Percentiles rank a stretch among this genome's conserved stretches.
Conservation (phyloP, 495 filamentous ascomycete species). For the Zalerion maritima region DNA sequence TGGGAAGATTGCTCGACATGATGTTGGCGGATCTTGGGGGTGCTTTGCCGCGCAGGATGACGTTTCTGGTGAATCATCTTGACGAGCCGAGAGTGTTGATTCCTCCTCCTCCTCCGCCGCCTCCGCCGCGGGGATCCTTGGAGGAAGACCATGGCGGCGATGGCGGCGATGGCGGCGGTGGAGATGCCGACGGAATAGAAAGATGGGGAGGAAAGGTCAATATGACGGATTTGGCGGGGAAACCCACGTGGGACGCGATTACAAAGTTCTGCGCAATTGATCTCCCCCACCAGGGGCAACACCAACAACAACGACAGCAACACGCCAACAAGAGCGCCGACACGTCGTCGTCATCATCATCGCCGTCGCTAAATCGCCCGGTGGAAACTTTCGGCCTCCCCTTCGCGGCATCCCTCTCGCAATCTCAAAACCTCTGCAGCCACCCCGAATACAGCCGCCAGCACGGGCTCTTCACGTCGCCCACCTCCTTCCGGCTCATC, state of each 20-base stretch:
- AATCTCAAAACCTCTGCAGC: conserved; percentile 12
- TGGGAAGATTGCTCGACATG: conserved; percentile 8
- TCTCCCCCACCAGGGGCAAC: not conserved
- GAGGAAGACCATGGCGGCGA: no score
- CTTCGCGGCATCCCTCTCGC: conserved; percentile 10
- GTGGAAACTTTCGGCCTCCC: conserved; percentile 12
- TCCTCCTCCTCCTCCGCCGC: no score
- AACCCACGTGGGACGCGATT: conserved; percentile 11
- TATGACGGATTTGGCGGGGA: conserved; percentile 26
- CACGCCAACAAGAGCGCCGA: no score
- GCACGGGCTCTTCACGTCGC: conserved; percentile 16
- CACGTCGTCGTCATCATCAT: no score
- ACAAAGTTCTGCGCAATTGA: conserved; percentile 14
- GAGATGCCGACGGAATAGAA: conserved; percentile 7
- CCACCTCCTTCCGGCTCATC: conserved; percentile 14
- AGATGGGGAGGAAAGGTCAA: conserved; percentile 19
- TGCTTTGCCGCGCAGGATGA: conserved; percentile 56
- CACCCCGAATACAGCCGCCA: conserved; percentile 13
- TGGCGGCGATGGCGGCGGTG: no score
- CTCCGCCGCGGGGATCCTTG: no score
- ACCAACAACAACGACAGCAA: not conserved
- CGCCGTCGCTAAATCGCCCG: no score
- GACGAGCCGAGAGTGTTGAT: conserved; percentile 62
- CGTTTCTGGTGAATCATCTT: conserved; percentile 61
- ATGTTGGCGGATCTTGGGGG: conserved; percentile 48